Percentiles rank a stretch among this genome's conserved stretches.
phyloP scores from a whole-genome alignment of 768 basidiomycete genomes.

The Agrocybe chaxingu region DNA sequence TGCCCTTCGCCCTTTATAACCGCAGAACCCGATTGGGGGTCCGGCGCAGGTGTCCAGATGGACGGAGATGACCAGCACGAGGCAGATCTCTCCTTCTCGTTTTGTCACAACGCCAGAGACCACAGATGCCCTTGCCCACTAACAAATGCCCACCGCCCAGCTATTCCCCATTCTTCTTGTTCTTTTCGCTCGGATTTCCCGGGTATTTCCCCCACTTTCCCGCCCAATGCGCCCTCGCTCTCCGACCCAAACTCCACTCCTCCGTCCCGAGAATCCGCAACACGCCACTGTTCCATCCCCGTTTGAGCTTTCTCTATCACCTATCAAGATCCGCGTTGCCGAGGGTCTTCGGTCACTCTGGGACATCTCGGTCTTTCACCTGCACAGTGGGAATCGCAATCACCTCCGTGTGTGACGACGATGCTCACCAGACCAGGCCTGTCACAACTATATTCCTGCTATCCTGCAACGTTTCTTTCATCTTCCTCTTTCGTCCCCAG shows the following conservation, averaged over 20 bases:
- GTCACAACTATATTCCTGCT: neutral
- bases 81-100: neutral
- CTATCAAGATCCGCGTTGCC: slow-evolving; percentile 45
- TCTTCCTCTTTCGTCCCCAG: slow-evolving; percentile 22
- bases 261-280: slow-evolving; percentile 26
- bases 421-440: too few relatives aligned
- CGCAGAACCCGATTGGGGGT: too few relatives aligned
- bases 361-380: slow-evolving; percentile 13
- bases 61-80: too few relatives aligned
- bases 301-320: slow-evolving; percentile 24
- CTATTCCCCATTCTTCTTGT: too few relatives aligned
- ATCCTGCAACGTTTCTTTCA: slow-evolving; percentile 47
- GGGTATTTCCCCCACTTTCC: neutral
- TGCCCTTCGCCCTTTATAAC: slow-evolving; percentile 2
- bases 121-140: too few relatives aligned
- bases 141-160: too few relatives aligned
- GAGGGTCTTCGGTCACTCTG: slow-evolving; percentile 31
- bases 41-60: too few relatives aligned
- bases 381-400: slow-evolving; percentile 11
- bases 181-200: too few relatives aligned
- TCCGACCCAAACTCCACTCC: slow-evolving; percentile 3
- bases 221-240: neutral
- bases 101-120: slow-evolving; percentile 2
- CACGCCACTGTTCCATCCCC: slow-evolving; percentile 23
- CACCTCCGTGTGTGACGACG: slow-evolving; percentile 2